Percentiles rank a stretch among this genome's conserved stretches.
phyloP scores from a whole-genome alignment of 768 basidiomycete species.

The Boletus vermiculosoides region DNA sequence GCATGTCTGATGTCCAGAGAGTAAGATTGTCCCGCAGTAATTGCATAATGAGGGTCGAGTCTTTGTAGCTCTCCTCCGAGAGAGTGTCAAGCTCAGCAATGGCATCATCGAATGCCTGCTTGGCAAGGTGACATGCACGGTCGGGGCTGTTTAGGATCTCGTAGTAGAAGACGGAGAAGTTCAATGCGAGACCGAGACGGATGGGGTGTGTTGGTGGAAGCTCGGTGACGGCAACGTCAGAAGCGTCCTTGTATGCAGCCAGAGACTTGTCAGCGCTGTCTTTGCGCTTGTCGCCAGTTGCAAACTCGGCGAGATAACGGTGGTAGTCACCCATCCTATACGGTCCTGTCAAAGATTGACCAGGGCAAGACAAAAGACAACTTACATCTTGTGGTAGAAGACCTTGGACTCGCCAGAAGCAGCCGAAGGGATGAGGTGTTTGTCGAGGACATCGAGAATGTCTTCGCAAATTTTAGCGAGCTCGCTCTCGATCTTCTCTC shows the following conservation, averaged over 20 bases:
- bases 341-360: conserved; percentile 13
- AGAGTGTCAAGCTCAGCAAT: conserved; percentile 99
- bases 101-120: conserved; percentile 98
- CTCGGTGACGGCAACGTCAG: conserved; percentile 94
- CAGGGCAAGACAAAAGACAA: neutral
- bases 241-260: conserved; percentile 96
- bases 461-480: conserved; percentile 98
- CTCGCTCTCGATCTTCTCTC: conserved; percentile 97
- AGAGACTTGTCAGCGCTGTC: conserved; percentile 96
- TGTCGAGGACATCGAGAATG: conserved; percentile 94
- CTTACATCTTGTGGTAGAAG: conserved; percentile 99
- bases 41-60: conserved; percentile 97
- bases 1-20: conserved; percentile 98
- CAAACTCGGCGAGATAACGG: conserved; percentile 98
- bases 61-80: conserved; percentile 99
- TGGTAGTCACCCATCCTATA: conserved; percentile 98
- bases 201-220: conserved; percentile 96
- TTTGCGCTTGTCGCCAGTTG: conserved; percentile 96
- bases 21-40: conserved; percentile 96
- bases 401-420: conserved; percentile 97
- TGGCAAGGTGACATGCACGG: conserved; percentile 97
- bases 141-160: conserved; percentile 99
- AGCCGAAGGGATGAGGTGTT: conserved; percentile 96
- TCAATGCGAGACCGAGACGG: conserved; percentile 96
- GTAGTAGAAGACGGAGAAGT: conserved; percentile 99